Evolutionary conservation across 2,329 filamentous ascomycete species (phyloP), one percentile per base, ranked within the genome.

Genomic region (Paecilomyces dactylethromorphus): DNA sequence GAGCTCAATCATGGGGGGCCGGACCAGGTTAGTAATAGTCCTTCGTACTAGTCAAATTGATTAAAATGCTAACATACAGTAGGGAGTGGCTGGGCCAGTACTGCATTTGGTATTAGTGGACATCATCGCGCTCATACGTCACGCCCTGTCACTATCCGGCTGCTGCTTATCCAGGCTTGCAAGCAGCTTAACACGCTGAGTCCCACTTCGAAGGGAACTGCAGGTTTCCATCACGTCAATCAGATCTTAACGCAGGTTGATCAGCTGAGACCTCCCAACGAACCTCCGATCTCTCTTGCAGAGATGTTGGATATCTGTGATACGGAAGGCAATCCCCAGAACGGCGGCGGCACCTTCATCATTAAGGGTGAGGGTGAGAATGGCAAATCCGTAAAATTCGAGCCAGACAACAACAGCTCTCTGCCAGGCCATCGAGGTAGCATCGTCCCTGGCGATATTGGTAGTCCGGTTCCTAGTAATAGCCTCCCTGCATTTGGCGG

Each of bases 311-410:
- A 90, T 59, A 88, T 95, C 59, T 94, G 90, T 72, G 93, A 97
- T 67, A 96, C 93, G 0, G 91, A 96, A 71, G 94, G 94, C 59
- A 95, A 89, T 67, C 71, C 79, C 1, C 85, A 87, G 60, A 97
- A 97, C 67, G 94, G 94, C 53, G 93, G 93, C 52, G 94, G 94
- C n/a, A 88, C 84, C 26, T 95, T 99, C 69, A 86, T 89, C 33
- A 81, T 89, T 62, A 83, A 82, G 61, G 80, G 82, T 45, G 82
- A 85, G 54, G 78, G 74, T 18, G 35, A 58, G 31, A 65, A 67
- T 29, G 73, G 71, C 29, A 70, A 72, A 53, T 73, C 73, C 45
- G 74, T 81, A 67, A 79, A 75, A 62, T 80, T 79, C 60, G 80
- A 87, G 58, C 78, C 82, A 13, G 82, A 84, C 65, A 75, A 72